A percentile compares a stretch with the other conserved stretches of the same genome.
phyloP scores from a whole-genome alignment of 1,284 basidiomycete genomes.

The Puccinia coronata region DNA sequence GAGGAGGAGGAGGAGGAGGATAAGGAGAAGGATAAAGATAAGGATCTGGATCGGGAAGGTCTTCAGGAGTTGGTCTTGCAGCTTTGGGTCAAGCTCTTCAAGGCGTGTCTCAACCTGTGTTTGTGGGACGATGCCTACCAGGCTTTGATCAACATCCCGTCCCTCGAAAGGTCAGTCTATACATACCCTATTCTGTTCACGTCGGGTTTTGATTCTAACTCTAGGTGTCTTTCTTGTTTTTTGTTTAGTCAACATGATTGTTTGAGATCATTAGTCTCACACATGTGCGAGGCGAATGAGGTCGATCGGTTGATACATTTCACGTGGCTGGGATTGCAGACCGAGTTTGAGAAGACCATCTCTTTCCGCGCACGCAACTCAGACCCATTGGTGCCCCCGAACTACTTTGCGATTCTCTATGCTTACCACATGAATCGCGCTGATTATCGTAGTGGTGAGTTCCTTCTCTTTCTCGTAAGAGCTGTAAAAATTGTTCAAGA shows the following conservation, averaged over 20 bases:
- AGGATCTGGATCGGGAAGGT: not conserved
- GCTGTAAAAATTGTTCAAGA: not conserved
- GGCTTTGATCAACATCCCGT: slow-evolving; percentile 31
- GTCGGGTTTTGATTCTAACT: not conserved
- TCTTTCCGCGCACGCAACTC: slow-evolving; percentile 93
- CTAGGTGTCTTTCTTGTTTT: not conserved
- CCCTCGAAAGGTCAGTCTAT: slow-evolving; percentile 25
- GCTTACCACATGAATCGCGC: slow-evolving; percentile 84
- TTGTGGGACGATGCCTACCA: slow-evolving; percentile 48
- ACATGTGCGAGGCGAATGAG: slow-evolving; percentile 88
- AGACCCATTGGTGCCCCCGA: slow-evolving; percentile 79
- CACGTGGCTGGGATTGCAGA: slow-evolving; percentile 80
- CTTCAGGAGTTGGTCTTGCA: slow-evolving; percentile 1
- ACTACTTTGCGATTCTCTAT: slow-evolving; percentile 91
- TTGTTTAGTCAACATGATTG: slow-evolving; percentile 72
- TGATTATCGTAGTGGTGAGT: slow-evolving; percentile 57
- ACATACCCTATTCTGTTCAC: not conserved
- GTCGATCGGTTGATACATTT: slow-evolving; percentile 76
- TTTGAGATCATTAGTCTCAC: slow-evolving; percentile 74
- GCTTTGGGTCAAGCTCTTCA: slow-evolving; percentile 40
- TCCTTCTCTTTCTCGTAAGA: not conserved
- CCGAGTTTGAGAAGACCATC: slow-evolving; percentile 84
- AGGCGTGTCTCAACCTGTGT: slow-evolving; percentile 16
- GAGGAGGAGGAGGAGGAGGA: no score
- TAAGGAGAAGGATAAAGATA: no score